Evolutionary conservation across 179 eudicot genomes (phyloP).

Genomic region (Heliamphora pulchella): DNA sequence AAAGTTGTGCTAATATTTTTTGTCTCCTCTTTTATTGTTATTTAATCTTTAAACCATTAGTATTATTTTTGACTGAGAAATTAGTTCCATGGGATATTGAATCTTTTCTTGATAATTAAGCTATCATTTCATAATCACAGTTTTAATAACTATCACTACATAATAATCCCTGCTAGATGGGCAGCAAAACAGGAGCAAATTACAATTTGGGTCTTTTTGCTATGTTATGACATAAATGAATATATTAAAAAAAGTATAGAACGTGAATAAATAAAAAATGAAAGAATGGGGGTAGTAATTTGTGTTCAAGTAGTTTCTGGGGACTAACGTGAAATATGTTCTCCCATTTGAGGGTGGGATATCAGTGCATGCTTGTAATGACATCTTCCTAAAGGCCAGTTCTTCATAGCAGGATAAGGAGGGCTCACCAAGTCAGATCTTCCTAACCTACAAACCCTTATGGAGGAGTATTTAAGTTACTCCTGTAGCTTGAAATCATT

Average conservation of each 20-base stretch:
- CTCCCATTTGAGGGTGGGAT: too few species aligned
- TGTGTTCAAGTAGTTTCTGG: too few species aligned
- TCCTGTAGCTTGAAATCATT: too few species aligned
- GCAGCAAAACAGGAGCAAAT: neutral
- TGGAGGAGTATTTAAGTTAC: too few species aligned
- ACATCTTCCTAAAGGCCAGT: too few species aligned
- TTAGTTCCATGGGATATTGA: neutral
- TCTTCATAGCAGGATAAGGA: too few species aligned
- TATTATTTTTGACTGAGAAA: neutral
- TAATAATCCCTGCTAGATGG: neutral
- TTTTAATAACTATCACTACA: neutral
- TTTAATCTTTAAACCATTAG: neutral
- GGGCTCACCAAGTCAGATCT: too few species aligned
- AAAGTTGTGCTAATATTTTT: neutral
- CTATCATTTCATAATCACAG: neutral
- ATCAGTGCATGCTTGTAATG: too few species aligned
- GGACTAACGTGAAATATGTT: too few species aligned
- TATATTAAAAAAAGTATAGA: neutral
- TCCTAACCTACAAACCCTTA: too few species aligned
- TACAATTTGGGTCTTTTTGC: neutral
- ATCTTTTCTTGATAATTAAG: neutral
- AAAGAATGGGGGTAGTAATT: neutral
- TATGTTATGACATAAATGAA: neutral
- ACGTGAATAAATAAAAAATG: neutral
- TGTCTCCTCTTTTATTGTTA: neutral